These are phyloP conservation scores for Apophysomyces ossiformis DNA, from an alignment of 371 early-diverging fungal species.

Conservation along the genomic window DNA sequence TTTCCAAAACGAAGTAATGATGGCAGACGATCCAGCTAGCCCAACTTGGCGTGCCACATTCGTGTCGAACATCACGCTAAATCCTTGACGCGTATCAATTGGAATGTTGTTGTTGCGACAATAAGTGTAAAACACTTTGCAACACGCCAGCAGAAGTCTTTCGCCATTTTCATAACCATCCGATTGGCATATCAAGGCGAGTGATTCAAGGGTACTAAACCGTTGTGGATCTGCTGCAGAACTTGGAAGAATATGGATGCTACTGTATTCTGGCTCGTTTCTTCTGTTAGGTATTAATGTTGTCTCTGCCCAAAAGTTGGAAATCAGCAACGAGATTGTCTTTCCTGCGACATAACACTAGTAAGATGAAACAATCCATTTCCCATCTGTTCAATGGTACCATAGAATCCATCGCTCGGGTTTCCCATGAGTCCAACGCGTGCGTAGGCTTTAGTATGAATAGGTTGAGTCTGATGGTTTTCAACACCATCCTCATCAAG, in stretches of 20 bases:
- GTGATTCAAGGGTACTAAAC: constrained; percentile 45
- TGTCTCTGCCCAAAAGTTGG: constrained; percentile 69
- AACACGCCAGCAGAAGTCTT: constrained; percentile 61
- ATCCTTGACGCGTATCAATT: constrained; percentile 53
- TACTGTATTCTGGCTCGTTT: constrained; percentile 31
- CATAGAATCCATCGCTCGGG: constrained; percentile 74
- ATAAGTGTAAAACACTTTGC: constrained; percentile 61
- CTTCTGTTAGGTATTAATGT: constrained; percentile 56
- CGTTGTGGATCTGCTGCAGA: constrained; percentile 50
- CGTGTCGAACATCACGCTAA: constrained; percentile 59
- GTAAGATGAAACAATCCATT: background rate
- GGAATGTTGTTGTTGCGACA: constrained; percentile 45
- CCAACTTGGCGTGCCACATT: constrained; percentile 80
- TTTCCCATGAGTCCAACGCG: constrained; percentile 77
- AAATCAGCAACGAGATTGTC: constrained; percentile 66
- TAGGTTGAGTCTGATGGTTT: constrained; percentile 25
- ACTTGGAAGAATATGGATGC: constrained; percentile 49
- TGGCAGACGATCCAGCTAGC: constrained; percentile 71
- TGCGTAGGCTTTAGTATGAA: constrained; percentile 56
- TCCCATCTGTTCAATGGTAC: constrained; percentile 25
- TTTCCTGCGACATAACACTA: constrained; percentile 30
- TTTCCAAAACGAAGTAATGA: constrained; percentile 66
- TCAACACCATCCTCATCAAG: background rate
- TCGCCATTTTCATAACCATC: constrained; percentile 69
- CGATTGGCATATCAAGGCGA: constrained; percentile 39